A percentile compares a stretch with the other conserved stretches of the same genome.
Conservation (phyloP, 345 rosid genomes). For the Chamaenerion angustifolium region DNA sequence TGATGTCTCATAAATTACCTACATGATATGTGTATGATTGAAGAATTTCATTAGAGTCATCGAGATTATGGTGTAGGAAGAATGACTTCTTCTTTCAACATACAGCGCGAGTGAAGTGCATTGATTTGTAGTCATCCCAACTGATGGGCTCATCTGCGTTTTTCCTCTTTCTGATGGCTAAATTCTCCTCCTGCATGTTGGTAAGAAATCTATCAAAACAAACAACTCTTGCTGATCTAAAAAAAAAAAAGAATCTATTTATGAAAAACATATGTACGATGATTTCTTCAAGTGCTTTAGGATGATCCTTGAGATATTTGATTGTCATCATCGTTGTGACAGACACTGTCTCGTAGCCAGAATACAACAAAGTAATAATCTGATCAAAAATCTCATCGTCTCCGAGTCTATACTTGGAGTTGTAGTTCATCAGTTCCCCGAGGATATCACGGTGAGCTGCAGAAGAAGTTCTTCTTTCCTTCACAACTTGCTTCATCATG, state of each 20-base stretch:
- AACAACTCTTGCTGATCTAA: too few species aligned
- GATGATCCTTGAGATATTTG: slow-evolving; percentile 66
- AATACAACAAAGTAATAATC: slow-evolving; percentile 50
- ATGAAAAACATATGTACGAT: too few species aligned
- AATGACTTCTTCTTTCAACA: slow-evolving; percentile 8
- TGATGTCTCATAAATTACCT: slow-evolving; percentile 72
- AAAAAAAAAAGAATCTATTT: too few species aligned
- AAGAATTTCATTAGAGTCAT: neutral
- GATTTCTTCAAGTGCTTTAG: slow-evolving; percentile 38
- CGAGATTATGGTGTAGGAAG: too few species aligned
- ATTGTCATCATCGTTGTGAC: slow-evolving; percentile 74
- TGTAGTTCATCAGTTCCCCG: slow-evolving; percentile 39
- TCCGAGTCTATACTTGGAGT: slow-evolving; percentile 22
- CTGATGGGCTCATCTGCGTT: slow-evolving; percentile 50
- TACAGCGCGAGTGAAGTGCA: slow-evolving; percentile 86
- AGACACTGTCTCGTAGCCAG: slow-evolving; percentile 79
- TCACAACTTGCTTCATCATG: slow-evolving; percentile 27
- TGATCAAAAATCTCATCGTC: slow-evolving; percentile 73
- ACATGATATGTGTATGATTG: neutral
- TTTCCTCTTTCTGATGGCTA: slow-evolving; percentile 47
- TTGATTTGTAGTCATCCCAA: slow-evolving; percentile 54
- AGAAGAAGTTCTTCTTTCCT: slow-evolving; percentile 39
- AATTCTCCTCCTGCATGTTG: slow-evolving; percentile 66
- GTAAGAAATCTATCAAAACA: too few species aligned
- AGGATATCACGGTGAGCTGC: slow-evolving; percentile 47